Evolutionary conservation across 2,329 filamentous ascomycete species (phyloP), one percentile per base, ranked within the genome.

Genomic region (Alternaria sp.): DNA sequence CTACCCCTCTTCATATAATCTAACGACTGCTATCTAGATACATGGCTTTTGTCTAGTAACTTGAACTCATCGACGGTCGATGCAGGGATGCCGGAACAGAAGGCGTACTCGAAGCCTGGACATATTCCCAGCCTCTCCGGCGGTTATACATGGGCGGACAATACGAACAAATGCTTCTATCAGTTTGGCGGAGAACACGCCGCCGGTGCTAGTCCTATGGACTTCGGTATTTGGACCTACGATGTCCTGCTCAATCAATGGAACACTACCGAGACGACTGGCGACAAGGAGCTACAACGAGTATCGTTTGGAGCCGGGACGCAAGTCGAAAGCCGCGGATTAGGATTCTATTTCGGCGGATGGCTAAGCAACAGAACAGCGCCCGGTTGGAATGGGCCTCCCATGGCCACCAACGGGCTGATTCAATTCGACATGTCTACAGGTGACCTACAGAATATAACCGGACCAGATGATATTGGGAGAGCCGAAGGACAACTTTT

Each of bases 271-370:
- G 57, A 80, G 72, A 59, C 80, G 76, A 53, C 72, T 71, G 72
- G 71, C 43, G 70, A 70, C 38, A 67, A 69, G 14, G 61, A 53
- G 3, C 80, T 87, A 47, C 72, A 79, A 44, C 77, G 84, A 7
- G 80, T 86, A 2, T 83, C 86, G 6, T 88, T 84, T 60, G 88
- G 87, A 11, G 86, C 86, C 14, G 85, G 86, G 12, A 81, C 84
- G 9, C 82, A 84, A 3, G 81, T 88, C 9, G 81, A 87, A 5
- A 80, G 82, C 38, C 79, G 82, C 2, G 87, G 85, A 11, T 78
- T 85, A 58, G 87, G 84, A 2, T 90, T 85, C 68, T 88, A 89
- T 70, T 85, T 87, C 62, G 88, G 88, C 43, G 88, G 88, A 41
- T 90, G 85, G 83, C 78, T 86, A 58, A 88, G 83, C 65, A 86